Evolutionary conservation across 345 rosid genomes (phyloP).

Genomic region (Cardamine resedifolia): DNA sequence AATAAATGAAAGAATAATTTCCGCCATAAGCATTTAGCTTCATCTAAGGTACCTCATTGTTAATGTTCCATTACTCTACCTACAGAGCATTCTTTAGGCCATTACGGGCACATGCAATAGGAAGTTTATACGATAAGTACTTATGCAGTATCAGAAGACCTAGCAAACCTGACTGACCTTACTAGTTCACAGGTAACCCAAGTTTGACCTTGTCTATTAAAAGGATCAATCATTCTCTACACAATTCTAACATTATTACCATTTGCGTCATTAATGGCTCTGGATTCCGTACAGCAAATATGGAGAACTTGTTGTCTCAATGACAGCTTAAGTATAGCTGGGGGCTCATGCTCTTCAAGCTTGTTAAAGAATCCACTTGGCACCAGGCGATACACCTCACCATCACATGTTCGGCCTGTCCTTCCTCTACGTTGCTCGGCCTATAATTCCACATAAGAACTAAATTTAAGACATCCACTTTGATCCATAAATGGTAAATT

Average conservation of each 20-base stretch:
- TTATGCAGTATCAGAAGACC: conserved; percentile 13
- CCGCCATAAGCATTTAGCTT: conserved; percentile 12
- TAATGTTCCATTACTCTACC: not conserved
- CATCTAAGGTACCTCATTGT: conserved; percentile 19
- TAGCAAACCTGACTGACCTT: conserved; percentile 16
- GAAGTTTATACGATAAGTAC: conserved; percentile 3
- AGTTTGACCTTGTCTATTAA: not conserved
- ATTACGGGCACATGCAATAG: conserved; percentile 3
- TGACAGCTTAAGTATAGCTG: conserved; percentile 73
- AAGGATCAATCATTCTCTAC: not conserved
- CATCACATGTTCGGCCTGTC: conserved; percentile 97
- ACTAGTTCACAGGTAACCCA: conserved; percentile 17
- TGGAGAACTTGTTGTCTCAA: conserved; percentile 83
- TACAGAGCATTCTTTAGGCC: conserved; percentile 13
- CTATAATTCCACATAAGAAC: conserved; percentile 45
- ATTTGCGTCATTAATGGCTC: conserved; percentile 80
- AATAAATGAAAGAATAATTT: conserved; percentile 17
- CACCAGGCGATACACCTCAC: conserved; percentile 86
- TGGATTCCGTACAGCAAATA: conserved; percentile 79
- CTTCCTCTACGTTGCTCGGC: conserved; percentile 95
- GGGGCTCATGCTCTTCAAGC: conserved; percentile 69
- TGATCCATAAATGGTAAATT: conserved; percentile 1
- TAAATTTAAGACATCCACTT: conserved; percentile 2
- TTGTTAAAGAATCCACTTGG: conserved; percentile 67
- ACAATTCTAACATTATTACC: conserved; percentile 45